Conservation (phyloP, 225 moss, liverwort and hornwort species). For the Bryoerythrophyllum caledonicum region DNA sequence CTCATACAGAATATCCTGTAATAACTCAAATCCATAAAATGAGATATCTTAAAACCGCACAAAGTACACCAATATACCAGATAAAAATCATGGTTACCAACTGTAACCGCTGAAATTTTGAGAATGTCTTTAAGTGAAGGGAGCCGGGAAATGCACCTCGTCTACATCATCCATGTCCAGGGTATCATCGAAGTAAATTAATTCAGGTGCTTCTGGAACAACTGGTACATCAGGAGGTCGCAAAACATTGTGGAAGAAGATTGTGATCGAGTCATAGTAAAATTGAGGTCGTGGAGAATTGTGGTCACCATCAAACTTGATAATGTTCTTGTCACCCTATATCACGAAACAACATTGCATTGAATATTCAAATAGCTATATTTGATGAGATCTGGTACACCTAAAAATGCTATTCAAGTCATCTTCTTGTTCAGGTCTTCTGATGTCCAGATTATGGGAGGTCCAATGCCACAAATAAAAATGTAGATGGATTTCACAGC, state of each 20-base stretch:
- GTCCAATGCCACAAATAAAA: not conserved
- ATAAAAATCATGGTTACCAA: not conserved
- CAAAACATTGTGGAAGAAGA: constrained; percentile 95
- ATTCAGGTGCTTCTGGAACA: constrained; percentile 63
- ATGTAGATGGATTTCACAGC: not conserved
- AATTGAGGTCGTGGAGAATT: constrained; percentile 97
- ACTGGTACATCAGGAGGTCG: constrained; percentile 86
- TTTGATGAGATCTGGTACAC: not conserved
- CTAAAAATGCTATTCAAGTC: not conserved
- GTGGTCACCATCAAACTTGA: constrained; percentile 98
- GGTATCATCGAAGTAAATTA: constrained; percentile 69
- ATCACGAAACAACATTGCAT: constrained; percentile 8
- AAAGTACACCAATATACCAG: not conserved
- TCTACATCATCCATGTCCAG: constrained; percentile 83
- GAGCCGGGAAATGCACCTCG: constrained; percentile 54
- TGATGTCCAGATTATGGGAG: not conserved
- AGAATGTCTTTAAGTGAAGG: not conserved
- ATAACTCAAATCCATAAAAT: not conserved
- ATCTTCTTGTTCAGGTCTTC: not conserved
- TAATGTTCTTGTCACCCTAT: constrained; percentile 98
- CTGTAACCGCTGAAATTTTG: not conserved
- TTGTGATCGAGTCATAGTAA: constrained; percentile 97
- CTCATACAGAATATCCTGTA: constrained; percentile 81
- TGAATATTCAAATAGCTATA: not conserved
- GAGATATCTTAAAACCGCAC: not conserved